A percentile compares a stretch with the other conserved stretches of the same genome.
These are phyloP conservation scores for Kwoniella pini DNA, from an alignment of 768 basidiomycete species.

Conservation along the genomic window DNA sequence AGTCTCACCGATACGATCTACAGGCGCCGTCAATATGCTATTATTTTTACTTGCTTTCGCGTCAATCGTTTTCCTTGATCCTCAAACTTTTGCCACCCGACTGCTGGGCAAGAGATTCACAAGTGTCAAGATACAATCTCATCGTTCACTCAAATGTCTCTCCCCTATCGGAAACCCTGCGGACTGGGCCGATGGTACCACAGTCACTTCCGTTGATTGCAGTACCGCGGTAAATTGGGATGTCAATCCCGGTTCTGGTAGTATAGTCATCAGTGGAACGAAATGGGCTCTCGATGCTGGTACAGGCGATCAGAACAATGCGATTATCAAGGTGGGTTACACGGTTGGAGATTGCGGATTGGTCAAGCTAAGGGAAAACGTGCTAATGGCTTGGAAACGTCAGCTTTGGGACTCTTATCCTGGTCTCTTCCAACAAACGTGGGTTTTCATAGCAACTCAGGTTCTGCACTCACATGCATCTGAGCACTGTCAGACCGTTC, in stretches of 20 bases:
- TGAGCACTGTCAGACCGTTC: no score
- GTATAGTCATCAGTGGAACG: slow-evolving; percentile 13
- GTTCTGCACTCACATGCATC: no score
- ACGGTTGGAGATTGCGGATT: no score
- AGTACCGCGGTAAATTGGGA: slow-evolving; percentile 18
- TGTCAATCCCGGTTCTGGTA: slow-evolving; percentile 21
- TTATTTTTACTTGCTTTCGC: no score
- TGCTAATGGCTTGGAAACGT: no score
- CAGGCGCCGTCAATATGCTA: no score
- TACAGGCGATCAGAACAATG: slow-evolving; percentile 11
- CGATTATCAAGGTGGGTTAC: slow-evolving; percentile 29
- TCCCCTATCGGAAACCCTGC: neutral
- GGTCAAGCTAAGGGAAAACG: no score
- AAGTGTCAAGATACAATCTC: slow-evolving; percentile 23
- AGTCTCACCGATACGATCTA: no score
- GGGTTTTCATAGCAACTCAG: no score
- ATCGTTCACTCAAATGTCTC: slow-evolving; percentile 16
- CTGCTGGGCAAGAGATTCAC: slow-evolving; percentile 7
- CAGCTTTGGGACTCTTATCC: slow-evolving; percentile 29
- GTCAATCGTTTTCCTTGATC: no score
- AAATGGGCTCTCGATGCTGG: slow-evolving; percentile 23
- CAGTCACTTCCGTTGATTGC: slow-evolving; percentile 14
- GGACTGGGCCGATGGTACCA: slow-evolving; percentile 6
- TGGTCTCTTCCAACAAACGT: slow-evolving; percentile 25
- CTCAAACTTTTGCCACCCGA: neutral